Conservation (phyloP, 352 stramenopile genomes). For the Peronospora belbahrii region DNA sequence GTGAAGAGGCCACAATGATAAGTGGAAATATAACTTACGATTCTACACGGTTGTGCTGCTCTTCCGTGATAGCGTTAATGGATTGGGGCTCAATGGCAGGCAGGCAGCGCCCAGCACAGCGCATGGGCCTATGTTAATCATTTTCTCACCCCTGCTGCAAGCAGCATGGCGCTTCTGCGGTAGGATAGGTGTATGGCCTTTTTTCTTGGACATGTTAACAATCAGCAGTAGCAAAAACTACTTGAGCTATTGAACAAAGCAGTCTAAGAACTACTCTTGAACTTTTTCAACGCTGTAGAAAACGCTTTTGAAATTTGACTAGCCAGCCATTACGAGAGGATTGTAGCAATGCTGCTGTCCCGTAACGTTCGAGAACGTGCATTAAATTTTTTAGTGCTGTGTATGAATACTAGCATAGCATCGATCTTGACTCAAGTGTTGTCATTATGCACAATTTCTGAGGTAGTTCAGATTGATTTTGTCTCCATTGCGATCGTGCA, state of each 20-base stretch:
- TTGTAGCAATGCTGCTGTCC: too few relatives aligned
- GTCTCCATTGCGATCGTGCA: slow-evolving; percentile 9
- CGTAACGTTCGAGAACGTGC: slow-evolving; percentile 12
- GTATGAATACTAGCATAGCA: slow-evolving; percentile 8
- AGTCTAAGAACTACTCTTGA: too few relatives aligned
- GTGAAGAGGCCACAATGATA: slow-evolving; percentile 23
- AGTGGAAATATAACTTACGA: slow-evolving; percentile 26
- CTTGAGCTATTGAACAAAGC: too few relatives aligned
- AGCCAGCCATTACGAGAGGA: too few relatives aligned
- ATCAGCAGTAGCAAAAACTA: not conserved
- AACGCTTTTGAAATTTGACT: too few relatives aligned
- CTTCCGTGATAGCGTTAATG: slow-evolving; percentile 20
- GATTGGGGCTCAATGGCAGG: slow-evolving; percentile 20
- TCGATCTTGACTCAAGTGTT: slow-evolving; percentile 4
- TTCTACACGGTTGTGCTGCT: slow-evolving; percentile 24
- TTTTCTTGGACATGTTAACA: slow-evolving; percentile 25
- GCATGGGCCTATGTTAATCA: slow-evolving; percentile 16
- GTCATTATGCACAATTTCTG: not conserved
- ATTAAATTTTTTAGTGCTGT: slow-evolving; percentile 5
- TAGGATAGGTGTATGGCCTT: slow-evolving; percentile 7
- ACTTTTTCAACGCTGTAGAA: too few relatives aligned
- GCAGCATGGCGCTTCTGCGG: slow-evolving; percentile 18
- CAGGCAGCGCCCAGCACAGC: slow-evolving; percentile 6
- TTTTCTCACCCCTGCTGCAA: slow-evolving; percentile 24
- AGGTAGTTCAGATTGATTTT: slow-evolving; percentile 1